Conservation (phyloP, 2,329 filamentous ascomycete genomes). For the Chaetomiaceae sp. region DNA sequence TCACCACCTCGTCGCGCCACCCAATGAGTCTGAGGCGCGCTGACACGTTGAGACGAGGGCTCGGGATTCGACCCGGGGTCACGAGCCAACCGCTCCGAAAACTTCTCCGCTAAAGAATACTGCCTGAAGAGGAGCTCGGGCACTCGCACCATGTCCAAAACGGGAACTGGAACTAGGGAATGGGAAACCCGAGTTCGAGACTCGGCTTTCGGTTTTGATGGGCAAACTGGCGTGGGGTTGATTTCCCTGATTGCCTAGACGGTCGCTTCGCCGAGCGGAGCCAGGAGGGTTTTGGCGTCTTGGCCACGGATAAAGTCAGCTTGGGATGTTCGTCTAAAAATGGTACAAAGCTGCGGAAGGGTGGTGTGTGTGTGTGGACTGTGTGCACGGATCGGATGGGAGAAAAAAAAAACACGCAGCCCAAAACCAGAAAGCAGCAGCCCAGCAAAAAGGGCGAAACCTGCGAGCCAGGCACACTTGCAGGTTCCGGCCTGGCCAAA, state of each 20-base stretch:
- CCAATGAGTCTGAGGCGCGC: conserved; percentile 13
- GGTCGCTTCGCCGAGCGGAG: neutral
- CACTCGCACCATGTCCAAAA: no score
- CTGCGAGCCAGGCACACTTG: neutral
- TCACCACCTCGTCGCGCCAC: conserved; percentile 9
- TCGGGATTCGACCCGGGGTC: neutral
- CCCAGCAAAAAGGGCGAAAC: conserved; percentile 7
- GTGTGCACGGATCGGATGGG: neutral
- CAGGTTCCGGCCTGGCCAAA: no score
- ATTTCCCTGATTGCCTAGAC: neutral
- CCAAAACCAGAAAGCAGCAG: neutral
- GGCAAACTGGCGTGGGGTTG: neutral
- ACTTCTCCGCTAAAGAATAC: no score
- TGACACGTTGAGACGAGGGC: conserved; percentile 4
- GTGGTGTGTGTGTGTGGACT: no score
- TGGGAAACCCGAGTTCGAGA: no score
- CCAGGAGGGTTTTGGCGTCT: neutral
- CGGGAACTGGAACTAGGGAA: no score
- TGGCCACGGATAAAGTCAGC: neutral
- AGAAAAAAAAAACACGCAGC: neutral
- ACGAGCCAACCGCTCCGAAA: neutral
- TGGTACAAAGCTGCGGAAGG: no score
- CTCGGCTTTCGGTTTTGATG: neutral
- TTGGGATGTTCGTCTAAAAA: neutral
- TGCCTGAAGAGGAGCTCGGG: no score